These are phyloP conservation scores for Talaromyces nanjingensis DNA, from an alignment of 495 filamentous ascomycete genomes.

Conservation along the genomic window DNA sequence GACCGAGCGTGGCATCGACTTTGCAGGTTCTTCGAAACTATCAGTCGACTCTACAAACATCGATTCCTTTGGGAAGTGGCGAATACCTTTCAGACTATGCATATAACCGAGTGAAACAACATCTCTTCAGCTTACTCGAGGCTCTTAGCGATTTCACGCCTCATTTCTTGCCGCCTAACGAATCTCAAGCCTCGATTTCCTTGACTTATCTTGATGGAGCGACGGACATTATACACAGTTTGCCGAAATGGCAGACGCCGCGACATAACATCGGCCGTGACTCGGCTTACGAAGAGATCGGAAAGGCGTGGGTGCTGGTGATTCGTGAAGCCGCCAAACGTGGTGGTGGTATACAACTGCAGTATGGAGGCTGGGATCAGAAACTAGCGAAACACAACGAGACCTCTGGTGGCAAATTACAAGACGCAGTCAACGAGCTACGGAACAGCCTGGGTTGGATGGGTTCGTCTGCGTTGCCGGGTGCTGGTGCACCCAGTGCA, in stretches of 20 bases:
- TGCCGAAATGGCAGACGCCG: conserved; percentile 81
- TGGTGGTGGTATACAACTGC: conserved; percentile 83
- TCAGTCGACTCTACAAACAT: conserved; percentile 64
- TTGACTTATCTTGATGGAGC: conserved; percentile 81
- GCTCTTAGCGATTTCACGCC: conserved; percentile 90
- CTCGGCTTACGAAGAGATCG: conserved; percentile 91
- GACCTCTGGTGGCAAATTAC: conserved; percentile 73
- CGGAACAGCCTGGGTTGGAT: conserved; percentile 71
- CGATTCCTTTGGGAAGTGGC: conserved; percentile 84
- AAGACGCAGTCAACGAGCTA: conserved; percentile 72
- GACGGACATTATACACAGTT: conserved; percentile 79
- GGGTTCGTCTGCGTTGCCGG: conserved; percentile 41
- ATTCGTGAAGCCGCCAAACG: conserved; percentile 87
- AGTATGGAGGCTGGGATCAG: conserved; percentile 91
- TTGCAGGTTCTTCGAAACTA: conserved; percentile 76
- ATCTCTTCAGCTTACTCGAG: conserved; percentile 73
- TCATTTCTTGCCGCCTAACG: conserved; percentile 88
- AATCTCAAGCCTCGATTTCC: conserved; percentile 69
- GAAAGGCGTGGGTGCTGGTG: conserved; percentile 86
- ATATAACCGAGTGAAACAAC: conserved; percentile 84
- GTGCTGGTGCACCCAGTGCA: conserved; percentile 34
- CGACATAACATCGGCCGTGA: conserved; percentile 87
- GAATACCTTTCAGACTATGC: conserved; percentile 83
- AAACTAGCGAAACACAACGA: conserved; percentile 83
- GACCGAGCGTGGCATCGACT: conserved; percentile 73